Evolutionary conservation across 2,329 filamentous ascomycete genomes (phyloP).

Genomic region (Peltaster fructicola): DNA sequence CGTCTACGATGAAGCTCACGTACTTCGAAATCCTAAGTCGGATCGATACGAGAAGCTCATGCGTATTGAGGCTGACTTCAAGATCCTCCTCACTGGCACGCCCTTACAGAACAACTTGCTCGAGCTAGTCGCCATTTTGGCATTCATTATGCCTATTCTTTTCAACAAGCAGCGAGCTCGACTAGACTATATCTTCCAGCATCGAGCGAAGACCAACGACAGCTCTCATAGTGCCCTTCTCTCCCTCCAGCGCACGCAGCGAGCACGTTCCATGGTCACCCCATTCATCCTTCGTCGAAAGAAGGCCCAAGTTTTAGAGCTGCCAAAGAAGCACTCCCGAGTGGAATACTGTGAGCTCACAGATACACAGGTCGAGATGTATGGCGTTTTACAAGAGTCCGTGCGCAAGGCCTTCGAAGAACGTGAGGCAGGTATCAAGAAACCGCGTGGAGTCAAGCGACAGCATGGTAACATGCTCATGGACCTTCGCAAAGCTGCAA

Average conservation of each 20-base stretch:
- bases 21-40: slow-evolving; percentile 75
- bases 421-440: slow-evolving; percentile 35
- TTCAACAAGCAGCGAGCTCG: slow-evolving; percentile 64
- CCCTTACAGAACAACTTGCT: slow-evolving; percentile 89
- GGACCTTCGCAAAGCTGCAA: slow-evolving; percentile 78
- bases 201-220: slow-evolving; percentile 72
- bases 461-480: slow-evolving; percentile 40
- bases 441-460: slow-evolving; percentile 26
- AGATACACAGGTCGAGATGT: slow-evolving; percentile 52
- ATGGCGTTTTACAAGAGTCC: slow-evolving; percentile 48
- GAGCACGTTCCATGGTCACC: slow-evolving; percentile 80
- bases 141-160: slow-evolving; percentile 79
- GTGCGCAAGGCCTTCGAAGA: slow-evolving; percentile 43
- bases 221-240: slow-evolving; percentile 62
- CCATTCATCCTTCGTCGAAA: slow-evolving; percentile 89
- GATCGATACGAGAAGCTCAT: slow-evolving; percentile 65
- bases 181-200: slow-evolving; percentile 74
- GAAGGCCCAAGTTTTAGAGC: slow-evolving; percentile 69
- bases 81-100: slow-evolving; percentile 75
- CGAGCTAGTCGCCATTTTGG: slow-evolving; percentile 75
- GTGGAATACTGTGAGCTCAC: slow-evolving; percentile 73
- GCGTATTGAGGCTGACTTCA: slow-evolving; percentile 62
- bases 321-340: slow-evolving; percentile 61
- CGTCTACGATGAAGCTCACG: slow-evolving; percentile 89
- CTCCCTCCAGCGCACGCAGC: slow-evolving; percentile 68